Percentiles rank a stretch among this genome's conserved stretches.
phyloP scores from a whole-genome alignment of 306 rosid species.

The Myrica gale region DNA sequence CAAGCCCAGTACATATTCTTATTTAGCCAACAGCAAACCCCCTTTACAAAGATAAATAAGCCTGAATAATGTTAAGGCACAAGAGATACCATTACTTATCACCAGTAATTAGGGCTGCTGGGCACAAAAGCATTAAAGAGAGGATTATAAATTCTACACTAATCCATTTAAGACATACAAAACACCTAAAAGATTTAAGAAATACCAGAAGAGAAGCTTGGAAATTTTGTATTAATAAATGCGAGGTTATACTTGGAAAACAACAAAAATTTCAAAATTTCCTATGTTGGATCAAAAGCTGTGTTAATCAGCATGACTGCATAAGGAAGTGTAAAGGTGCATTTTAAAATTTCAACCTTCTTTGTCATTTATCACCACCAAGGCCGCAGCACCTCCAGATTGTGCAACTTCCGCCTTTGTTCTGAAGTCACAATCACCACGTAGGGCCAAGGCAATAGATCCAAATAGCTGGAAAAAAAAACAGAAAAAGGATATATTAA shows the following conservation, averaged over 20 bases:
- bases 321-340: conserved; percentile 14
- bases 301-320: neutral
- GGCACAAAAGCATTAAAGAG: conserved; percentile 1
- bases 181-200: neutral
- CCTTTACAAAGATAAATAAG: neutral
- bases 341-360: conserved; percentile 51
- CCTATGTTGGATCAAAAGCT: neutral
- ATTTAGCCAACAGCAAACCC: neutral
- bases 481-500: conserved; percentile 1
- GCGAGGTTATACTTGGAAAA: neutral
- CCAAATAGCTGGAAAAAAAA: conserved; percentile 63
- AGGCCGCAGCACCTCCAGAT: conserved; percentile 63
- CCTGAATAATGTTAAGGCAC: neutral
- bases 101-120: neutral
- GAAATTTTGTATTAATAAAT: neutral
- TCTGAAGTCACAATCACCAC: conserved; percentile 86
- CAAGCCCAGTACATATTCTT: neutral
- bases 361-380: conserved; percentile 60
- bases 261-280: neutral
- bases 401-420: conserved; percentile 64
- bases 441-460: conserved; percentile 57
- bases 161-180: neutral
- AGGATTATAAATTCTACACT: neutral
- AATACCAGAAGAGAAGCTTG: neutral
- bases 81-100: neutral